phyloP scores from a whole-genome alignment of 2,329 filamentous ascomycete genomes.

The Sclerotinia sclerotiorum region DNA sequence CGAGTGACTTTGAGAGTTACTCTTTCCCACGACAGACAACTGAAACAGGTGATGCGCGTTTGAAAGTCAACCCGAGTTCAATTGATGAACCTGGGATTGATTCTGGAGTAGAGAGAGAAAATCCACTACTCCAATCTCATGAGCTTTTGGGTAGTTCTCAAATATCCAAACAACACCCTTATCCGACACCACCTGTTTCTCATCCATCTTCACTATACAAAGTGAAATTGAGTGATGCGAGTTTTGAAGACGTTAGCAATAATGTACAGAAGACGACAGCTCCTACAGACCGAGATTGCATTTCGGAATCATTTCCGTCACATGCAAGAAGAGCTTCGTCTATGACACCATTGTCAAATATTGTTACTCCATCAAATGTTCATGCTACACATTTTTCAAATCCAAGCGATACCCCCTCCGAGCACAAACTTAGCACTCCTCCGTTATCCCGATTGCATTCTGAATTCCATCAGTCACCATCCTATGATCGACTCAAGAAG shows the following conservation, averaged over 20 bases:
- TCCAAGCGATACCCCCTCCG: constrained; percentile 55
- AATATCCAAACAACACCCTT: constrained; percentile 43
- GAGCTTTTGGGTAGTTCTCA: constrained; percentile 33
- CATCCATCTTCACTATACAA: constrained; percentile 48
- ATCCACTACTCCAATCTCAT: constrained; percentile 30
- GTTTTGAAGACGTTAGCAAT: constrained; percentile 44
- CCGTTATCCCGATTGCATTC: constrained; percentile 49
- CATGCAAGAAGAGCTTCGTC: constrained; percentile 48
- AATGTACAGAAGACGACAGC: constrained; percentile 41
- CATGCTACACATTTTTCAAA: constrained; percentile 69
- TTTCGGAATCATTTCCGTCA: constrained; percentile 47
- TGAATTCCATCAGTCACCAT: constrained; percentile 55
- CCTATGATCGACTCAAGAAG: constrained; percentile 71
- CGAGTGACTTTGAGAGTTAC: constrained; percentile 30
- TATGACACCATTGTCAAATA: constrained; percentile 61
- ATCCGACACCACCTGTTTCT: constrained; percentile 60
- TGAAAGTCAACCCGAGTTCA: constrained; percentile 36
- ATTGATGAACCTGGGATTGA: constrained; percentile 32
- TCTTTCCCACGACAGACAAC: constrained; percentile 31
- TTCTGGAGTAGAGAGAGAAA: constrained; percentile 32
- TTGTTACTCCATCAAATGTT: constrained; percentile 62
- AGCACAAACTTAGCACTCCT: constrained; percentile 50
- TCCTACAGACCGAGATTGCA: constrained; percentile 45
- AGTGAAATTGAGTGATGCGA: constrained; percentile 45
- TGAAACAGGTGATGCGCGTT: constrained; percentile 30